Conservation (phyloP, 169 alveolate genomes). For the Fabrea salina region DNA sequence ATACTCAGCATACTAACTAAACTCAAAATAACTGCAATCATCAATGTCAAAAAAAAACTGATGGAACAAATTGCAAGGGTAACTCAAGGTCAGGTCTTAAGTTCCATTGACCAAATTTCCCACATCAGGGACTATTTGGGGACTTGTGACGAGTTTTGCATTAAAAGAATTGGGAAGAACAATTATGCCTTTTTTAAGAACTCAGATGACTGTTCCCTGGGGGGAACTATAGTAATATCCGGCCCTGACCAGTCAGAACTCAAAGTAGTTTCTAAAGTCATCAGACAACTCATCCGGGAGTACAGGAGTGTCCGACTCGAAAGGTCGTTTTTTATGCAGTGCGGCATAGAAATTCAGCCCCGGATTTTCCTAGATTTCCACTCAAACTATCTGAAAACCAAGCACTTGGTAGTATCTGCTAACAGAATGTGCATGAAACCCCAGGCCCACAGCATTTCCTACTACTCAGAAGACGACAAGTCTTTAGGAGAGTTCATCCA, state of each 20-base stretch:
- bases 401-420: not conserved
- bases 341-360: not conserved
- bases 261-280: not conserved
- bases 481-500: not conserved
- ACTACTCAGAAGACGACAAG: not conserved
- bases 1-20: not conserved
- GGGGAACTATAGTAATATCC: not conserved
- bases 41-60: not conserved
- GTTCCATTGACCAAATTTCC: not conserved
- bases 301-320: not conserved
- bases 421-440: conserved; percentile 9
- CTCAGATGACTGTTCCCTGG: not conserved
- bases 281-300: not conserved
- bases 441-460: not conserved
- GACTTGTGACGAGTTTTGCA: not conserved
- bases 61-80: not conserved
- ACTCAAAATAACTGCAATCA: not conserved
- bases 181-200: not conserved
- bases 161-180: not conserved
- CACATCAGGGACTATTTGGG: not conserved
- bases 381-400: not conserved
- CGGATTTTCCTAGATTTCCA: not conserved
- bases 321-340: not conserved
- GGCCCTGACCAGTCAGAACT: not conserved
- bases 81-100: conserved; percentile 2